Conservation (phyloP, 305 asterid genomes). For the Petunia hybrid region DNA sequence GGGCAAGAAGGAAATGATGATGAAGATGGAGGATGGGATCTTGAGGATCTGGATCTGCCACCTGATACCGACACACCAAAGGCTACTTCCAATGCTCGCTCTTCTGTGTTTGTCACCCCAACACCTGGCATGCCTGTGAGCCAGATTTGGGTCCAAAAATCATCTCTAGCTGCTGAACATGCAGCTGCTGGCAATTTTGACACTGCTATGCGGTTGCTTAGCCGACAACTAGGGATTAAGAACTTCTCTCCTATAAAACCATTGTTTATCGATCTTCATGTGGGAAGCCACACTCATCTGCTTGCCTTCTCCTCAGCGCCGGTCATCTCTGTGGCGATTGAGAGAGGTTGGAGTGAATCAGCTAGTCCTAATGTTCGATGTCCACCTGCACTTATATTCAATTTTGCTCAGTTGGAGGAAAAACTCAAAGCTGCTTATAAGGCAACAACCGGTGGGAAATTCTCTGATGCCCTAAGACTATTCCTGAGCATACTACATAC, state of each 20-base stretch:
- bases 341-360: conserved; percentile 56
- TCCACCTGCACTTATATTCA: conserved; percentile 72
- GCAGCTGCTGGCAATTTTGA: conserved; percentile 61
- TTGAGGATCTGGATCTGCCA: conserved; percentile 61
- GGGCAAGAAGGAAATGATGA: conserved; percentile 46
- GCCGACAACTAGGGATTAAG: conserved; percentile 54
- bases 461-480: conserved; percentile 67
- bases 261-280: conserved; percentile 51
- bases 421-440: conserved; percentile 72
- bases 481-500: conserved; percentile 71
- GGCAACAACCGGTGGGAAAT: conserved; percentile 76
- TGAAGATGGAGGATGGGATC: conserved; percentile 67
- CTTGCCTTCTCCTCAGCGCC: conserved; percentile 53
- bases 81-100: conserved; percentile 37
- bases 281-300: conserved; percentile 53
- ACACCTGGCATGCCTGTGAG: conserved; percentile 58
- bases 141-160: conserved; percentile 57
- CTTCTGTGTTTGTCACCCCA: conserved; percentile 47
- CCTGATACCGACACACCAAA: conserved; percentile 59
- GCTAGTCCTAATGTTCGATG: conserved; percentile 73
- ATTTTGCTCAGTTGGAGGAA: conserved; percentile 72
- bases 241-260: conserved; percentile 53
- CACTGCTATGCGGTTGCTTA: conserved; percentile 56
- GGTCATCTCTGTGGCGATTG: conserved; percentile 47
- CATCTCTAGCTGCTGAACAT: conserved; percentile 58